phyloP scores from a whole-genome alignment of 169 alveolate genomes.

The Babesia bovis region DNA sequence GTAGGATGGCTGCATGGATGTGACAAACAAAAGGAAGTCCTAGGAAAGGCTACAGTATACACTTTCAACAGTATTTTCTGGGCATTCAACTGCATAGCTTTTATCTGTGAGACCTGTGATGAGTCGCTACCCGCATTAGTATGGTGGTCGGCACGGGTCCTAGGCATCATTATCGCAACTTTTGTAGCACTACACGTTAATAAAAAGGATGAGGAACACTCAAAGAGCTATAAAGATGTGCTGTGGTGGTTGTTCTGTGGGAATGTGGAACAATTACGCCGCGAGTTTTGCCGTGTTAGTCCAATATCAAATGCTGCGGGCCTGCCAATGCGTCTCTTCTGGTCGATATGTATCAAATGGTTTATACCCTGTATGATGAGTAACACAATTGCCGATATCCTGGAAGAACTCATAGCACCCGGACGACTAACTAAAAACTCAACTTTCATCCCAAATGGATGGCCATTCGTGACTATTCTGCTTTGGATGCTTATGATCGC shows the following conservation, averaged over 20 bases:
- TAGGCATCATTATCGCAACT: slow-evolving; percentile 38
- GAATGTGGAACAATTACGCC: slow-evolving; percentile 66
- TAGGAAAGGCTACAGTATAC: slow-evolving; percentile 45
- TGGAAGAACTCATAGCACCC: slow-evolving; percentile 69
- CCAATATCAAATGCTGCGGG: slow-evolving; percentile 64
- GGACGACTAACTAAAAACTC: slow-evolving; percentile 35
- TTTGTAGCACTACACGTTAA: slow-evolving; percentile 4
- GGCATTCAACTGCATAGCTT: slow-evolving; percentile 37
- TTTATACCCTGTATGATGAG: slow-evolving; percentile 69
- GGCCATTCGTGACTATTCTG: slow-evolving; percentile 24
- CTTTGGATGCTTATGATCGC: slow-evolving; percentile 27
- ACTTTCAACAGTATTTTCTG: slow-evolving; percentile 53
- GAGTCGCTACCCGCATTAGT: slow-evolving; percentile 33
- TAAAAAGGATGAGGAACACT: background rate
- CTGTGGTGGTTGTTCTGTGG: slow-evolving; percentile 69
- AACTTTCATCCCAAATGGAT: slow-evolving; percentile 40
- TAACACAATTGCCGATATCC: slow-evolving; percentile 72
- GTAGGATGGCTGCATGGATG: slow-evolving; percentile 63
- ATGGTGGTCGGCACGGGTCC: slow-evolving; percentile 51
- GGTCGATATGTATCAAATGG: slow-evolving; percentile 79
- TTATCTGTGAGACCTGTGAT: slow-evolving; percentile 48
- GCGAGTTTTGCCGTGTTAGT: slow-evolving; percentile 63
- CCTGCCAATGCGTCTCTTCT: slow-evolving; percentile 60
- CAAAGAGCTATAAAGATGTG: background rate
- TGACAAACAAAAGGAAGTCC: slow-evolving; percentile 32